These are phyloP conservation scores for Bipolaris gigantea DNA, from an alignment of 2,329 filamentous ascomycete species.

Conservation along the genomic window DNA sequence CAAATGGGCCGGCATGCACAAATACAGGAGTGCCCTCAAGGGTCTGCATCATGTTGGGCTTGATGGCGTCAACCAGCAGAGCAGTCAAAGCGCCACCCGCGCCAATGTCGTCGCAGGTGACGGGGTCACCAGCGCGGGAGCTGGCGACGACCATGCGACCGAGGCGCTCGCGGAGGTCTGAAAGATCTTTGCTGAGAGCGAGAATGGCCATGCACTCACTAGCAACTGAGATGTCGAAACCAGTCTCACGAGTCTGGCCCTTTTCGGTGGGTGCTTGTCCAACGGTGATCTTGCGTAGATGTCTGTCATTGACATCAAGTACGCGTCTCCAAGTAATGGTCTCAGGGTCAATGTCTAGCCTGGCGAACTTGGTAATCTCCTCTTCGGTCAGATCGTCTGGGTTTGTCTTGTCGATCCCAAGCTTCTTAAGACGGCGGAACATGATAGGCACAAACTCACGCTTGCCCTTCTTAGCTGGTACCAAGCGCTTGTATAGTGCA, in stretches of 20 bases:
- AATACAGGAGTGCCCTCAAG: conserved; percentile 96
- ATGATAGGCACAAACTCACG: conserved; percentile 85
- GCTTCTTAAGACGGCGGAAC: conserved; percentile 90
- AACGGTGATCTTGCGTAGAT: conserved; percentile 85
- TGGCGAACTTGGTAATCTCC: conserved; percentile 84
- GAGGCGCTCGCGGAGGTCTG: conserved; percentile 88
- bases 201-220: conserved; percentile 99
- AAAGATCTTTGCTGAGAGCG: conserved; percentile 83
- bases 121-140: conserved; percentile 80
- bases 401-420: conserved; percentile 93
- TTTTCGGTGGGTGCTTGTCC: conserved; percentile 89
- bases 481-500: conserved; percentile 81
- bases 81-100: conserved; percentile 89
- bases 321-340: conserved; percentile 98
- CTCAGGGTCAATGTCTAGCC: conserved; percentile 92
- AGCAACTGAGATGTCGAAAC: conserved; percentile 96
- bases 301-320: conserved; percentile 94
- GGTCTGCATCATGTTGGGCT: conserved; percentile 98
- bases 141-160: conserved; percentile 95
- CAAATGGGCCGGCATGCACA: conserved; percentile 95
- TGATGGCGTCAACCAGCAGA: conserved; percentile 97
- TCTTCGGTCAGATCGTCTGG: conserved; percentile 88
- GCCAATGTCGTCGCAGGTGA: conserved; percentile 95
- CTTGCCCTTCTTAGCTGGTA: conserved; percentile 87
- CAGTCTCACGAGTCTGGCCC: conserved; percentile 82